phyloP scores from a whole-genome alignment of 2,329 filamentous ascomycete genomes.

The Alternaria postmessia region DNA sequence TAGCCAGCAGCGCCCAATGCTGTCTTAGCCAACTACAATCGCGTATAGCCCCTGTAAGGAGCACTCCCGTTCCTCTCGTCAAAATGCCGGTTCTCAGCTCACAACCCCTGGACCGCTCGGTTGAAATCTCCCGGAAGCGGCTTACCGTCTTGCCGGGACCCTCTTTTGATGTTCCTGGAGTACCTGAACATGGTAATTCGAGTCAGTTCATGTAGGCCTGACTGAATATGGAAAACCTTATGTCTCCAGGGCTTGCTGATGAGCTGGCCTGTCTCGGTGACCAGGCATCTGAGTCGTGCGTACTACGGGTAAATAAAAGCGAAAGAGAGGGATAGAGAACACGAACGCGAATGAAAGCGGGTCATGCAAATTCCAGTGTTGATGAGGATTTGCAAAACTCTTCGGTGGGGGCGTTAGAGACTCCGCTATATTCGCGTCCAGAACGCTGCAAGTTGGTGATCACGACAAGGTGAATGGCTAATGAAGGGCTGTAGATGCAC shows the following conservation, averaged over 20 bases:
- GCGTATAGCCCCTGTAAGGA: neutral
- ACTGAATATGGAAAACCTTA: conserved; percentile 1
- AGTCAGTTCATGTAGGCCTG: conserved; percentile 13
- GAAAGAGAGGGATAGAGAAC: conserved; percentile 13
- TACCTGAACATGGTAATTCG: conserved; percentile 10
- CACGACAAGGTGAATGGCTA: neutral
- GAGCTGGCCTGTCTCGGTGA: neutral
- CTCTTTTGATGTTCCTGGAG: conserved; percentile 1
- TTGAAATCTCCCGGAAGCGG: conserved; percentile 18
- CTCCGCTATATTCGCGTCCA: neutral
- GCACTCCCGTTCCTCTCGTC: conserved; percentile 6
- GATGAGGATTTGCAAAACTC: conserved; percentile 4
- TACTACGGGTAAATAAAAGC: conserved; percentile 6
- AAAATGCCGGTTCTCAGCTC: conserved; percentile 14
- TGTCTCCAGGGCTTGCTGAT: neutral
- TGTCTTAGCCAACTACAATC: neutral
- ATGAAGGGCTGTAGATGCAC: neutral
- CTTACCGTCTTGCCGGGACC: conserved; percentile 17
- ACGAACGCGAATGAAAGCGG: conserved; percentile 13
- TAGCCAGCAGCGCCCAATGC: conserved; percentile 4
- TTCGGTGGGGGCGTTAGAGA: neutral
- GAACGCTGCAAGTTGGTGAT: neutral
- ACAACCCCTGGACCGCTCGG: conserved; percentile 19
- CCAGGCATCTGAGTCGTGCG: conserved; percentile 13
- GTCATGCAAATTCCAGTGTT: neutral